Conservation (phyloP, 371 early-diverging fungal genomes). For the Mucor ambiguus region DNA sequence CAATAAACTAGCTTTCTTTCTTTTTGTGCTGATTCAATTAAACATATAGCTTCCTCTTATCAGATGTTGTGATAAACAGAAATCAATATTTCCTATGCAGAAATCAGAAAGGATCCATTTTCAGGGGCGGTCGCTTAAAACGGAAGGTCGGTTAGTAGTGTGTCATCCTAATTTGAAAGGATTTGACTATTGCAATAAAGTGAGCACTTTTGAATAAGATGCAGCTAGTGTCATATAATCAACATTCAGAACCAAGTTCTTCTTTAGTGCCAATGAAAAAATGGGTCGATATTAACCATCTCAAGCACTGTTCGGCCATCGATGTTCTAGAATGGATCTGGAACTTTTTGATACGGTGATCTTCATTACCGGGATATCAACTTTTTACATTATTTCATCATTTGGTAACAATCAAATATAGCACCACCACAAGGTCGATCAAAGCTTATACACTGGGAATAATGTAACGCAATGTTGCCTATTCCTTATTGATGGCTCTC, state of each 20-base stretch:
- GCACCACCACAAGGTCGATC: neutral
- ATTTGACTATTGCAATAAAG: too few relatives aligned
- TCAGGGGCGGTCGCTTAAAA: neutral
- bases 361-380: neutral
- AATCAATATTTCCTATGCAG: neutral
- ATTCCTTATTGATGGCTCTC: neutral
- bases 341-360: neutral
- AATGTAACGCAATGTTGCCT: neutral
- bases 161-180: neutral
- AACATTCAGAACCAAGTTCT: too few relatives aligned
- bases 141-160: neutral
- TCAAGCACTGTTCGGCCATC: neutral
- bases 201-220: too few relatives aligned
- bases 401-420: neutral
- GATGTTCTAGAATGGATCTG: neutral
- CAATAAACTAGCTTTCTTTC: neutral
- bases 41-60: neutral
- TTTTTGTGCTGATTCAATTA: neutral
- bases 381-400: neutral
- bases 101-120: neutral
- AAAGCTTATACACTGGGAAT: neutral
- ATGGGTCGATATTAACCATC: neutral
- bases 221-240: too few relatives aligned
- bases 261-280: too few relatives aligned
- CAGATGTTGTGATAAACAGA: neutral